Evolutionary conservation across 169 alveolate species (phyloP).

Genomic region (Cryptosporidium canis): DNA sequence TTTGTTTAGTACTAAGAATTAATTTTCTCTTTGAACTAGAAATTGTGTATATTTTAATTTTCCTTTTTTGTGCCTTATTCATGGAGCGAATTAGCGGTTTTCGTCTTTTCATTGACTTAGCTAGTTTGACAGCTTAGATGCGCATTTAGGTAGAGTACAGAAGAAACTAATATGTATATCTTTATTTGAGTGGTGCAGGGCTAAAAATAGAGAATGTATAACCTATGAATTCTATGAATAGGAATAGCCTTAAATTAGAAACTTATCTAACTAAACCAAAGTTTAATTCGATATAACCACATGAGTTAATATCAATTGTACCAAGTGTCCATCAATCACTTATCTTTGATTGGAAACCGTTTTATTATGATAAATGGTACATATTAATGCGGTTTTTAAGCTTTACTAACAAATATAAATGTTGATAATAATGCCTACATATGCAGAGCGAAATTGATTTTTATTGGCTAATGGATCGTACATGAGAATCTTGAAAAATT

Average conservation of each 20-base stretch:
- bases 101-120: no score
- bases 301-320: neutral
- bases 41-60: no score
- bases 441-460: no score
- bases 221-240: neutral
- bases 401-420: neutral
- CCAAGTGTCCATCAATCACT: neutral
- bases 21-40: constrained; percentile 7
- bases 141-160: neutral
- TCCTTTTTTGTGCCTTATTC: no score
- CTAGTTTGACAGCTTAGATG: neutral
- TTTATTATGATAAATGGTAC: neutral
- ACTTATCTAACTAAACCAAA: neutral
- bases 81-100: no score
- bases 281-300: neutral
- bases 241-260: neutral
- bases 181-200: no score
- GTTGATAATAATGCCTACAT: no score
- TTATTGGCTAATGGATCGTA: neutral
- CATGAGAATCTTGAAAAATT: neutral
- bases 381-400: neutral
- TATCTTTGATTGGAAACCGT: neutral
- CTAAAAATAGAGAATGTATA: neutral
- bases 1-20: constrained; percentile 6
- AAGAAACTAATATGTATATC: neutral